These are phyloP conservation scores for Gynandropsis gynandra DNA, from an alignment of 345 rosid species.

Conservation along the genomic window DNA sequence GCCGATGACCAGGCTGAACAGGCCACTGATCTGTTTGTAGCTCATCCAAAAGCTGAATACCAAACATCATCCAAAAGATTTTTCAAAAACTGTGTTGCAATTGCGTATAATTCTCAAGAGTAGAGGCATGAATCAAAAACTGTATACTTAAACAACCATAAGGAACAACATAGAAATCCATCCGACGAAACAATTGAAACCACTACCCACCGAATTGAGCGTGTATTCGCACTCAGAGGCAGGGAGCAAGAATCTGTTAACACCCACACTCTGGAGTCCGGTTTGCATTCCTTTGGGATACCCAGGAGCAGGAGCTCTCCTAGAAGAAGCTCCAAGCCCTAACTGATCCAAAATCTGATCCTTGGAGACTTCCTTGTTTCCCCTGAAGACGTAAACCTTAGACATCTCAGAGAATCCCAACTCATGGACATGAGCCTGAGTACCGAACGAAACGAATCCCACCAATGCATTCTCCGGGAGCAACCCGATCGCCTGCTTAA, in stretches of 20 bases:
- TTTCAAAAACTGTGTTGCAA: too few relatives aligned
- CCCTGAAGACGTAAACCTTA: constrained; percentile 70
- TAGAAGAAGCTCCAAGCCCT: constrained; percentile 48
- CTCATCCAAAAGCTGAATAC: constrained; percentile 81
- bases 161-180: too few relatives aligned
- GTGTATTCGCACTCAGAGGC: constrained; percentile 78
- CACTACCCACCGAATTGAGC: constrained; percentile 48
- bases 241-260: constrained; percentile 66
- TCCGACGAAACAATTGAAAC: not conserved
- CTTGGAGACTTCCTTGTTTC: constrained; percentile 52
- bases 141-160: not conserved
- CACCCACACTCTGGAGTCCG: constrained; percentile 35
- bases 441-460: constrained; percentile 76
- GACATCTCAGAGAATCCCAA: constrained; percentile 75
- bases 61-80: constrained; percentile 8
- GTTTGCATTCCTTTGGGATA: constrained; percentile 47
- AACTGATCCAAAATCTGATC: constrained; percentile 78
- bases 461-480: constrained; percentile 76
- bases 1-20: constrained; percentile 49
- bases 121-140: not conserved
- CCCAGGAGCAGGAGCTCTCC: constrained; percentile 38
- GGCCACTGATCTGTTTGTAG: constrained; percentile 96
- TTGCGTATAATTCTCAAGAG: not conserved
- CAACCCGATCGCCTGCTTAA: constrained; percentile 75
- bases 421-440: constrained; percentile 83